A percentile compares a stretch with the other conserved stretches of the same genome.
Conservation (phyloP, 2,329 filamentous ascomycete species). For the Chrysoporthe puriensis region DNA sequence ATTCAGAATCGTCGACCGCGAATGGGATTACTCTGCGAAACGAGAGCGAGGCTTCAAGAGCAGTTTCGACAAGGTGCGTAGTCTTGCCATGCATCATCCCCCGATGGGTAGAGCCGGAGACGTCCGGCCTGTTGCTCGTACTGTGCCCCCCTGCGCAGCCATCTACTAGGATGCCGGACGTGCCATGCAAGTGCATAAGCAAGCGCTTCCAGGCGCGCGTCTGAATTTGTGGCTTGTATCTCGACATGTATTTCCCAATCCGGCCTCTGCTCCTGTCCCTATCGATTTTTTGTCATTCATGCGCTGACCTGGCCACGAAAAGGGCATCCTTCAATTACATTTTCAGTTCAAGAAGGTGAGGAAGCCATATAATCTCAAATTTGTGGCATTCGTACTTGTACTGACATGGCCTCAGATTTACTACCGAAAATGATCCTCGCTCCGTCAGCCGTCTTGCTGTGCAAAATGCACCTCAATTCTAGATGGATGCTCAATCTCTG, state of each 20-base stretch:
- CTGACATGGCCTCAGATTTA: constrained; percentile 50
- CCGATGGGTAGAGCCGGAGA: constrained; percentile 19
- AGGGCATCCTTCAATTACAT: constrained; percentile 94
- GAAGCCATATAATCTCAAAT: constrained; percentile 31
- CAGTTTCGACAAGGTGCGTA: constrained; percentile 91
- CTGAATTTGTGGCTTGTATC: neutral
- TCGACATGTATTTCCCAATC: neutral
- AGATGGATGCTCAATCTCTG: neutral
- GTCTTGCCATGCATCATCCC: constrained; percentile 19
- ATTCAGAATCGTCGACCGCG: constrained; percentile 95
- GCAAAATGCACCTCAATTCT: neutral
- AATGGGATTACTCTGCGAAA: constrained; percentile 99
- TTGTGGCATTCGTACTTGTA: constrained; percentile 3
- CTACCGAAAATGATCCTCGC: constrained; percentile 53
- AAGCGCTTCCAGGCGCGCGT: too few relatives aligned
- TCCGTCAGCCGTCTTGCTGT: neutral
- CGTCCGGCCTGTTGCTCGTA: constrained; percentile 23
- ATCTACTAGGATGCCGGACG: neutral
- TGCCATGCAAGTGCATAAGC: neutral
- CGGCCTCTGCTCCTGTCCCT: neutral
- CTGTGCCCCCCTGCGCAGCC: constrained; percentile 16
- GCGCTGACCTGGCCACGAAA: constrained; percentile 28
- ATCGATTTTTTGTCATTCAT: constrained; percentile 16
- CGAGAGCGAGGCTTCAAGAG: constrained; percentile 92
- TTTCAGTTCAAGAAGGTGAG: constrained; percentile 97